Base-by-base conservation (phyloP, 148 eudicot species). In the Dianthus caryophyllus region DNA sequence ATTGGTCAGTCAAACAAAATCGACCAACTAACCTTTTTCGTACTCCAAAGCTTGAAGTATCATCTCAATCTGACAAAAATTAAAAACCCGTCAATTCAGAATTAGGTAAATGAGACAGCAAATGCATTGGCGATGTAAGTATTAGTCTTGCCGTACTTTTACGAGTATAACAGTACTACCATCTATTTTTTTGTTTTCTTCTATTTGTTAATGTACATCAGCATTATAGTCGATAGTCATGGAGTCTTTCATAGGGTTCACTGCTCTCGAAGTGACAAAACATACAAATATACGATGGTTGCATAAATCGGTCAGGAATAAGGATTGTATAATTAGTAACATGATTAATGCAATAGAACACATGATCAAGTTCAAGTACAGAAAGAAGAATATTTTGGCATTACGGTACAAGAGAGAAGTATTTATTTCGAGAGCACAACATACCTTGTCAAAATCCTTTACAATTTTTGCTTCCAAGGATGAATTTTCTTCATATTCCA, bases 11-110 rank as follows among this genome's bases (percentile, higher is more conserved):
- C 21, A 30, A 49, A n/a, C 58, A 29, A 6, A 31, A 50, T 58
- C 22, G 44, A 16, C 16, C 46, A 1, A n/a, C 70, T 73, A 72
- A 90, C 97, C 98, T 60, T 81, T 94, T 81, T 94, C 98, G 75
- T 94, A 94, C 78, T 94, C 97, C 76, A 75, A 81, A n/a, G 97
- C 98, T 72, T 94, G 98, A 78, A 94, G 97, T 73, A 88, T 90
- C 98, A 94, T 94, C 80, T 94, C 98, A 78, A 88, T 84, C 98
- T 94, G 86, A 70, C 70, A 64, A 44, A 13, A 78, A 39, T 10
- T n/a, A n/a, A n/a, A n/a, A n/a, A n/a, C n/a, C n/a, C 60, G 25
- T 38, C 18, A 65, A 27, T 16, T 33, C 51, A 22, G 4, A 36
- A 26, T 54, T 56, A 64, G 30, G 67, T 30, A 29, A 17, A 52